A percentile compares a stretch with the other conserved stretches of the same genome.
Conservation (phyloP, 805 yeast species). For the Geotrichum ghanense region DNA sequence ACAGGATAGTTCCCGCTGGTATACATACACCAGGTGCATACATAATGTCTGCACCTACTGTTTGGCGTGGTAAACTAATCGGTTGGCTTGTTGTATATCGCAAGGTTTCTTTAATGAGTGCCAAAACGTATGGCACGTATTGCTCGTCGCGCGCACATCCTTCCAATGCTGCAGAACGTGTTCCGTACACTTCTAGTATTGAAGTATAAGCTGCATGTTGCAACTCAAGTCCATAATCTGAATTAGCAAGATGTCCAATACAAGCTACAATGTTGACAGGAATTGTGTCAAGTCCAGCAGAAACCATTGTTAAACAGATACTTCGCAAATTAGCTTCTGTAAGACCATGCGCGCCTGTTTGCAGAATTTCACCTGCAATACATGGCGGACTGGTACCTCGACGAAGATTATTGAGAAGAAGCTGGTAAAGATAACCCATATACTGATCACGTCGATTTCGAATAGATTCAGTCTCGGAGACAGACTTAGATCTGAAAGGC, state of each 20-base stretch:
- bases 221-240: constrained; percentile 24
- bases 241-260: constrained; percentile 44
- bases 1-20: not conserved
- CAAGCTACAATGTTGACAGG: constrained; percentile 52
- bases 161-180: constrained; percentile 17
- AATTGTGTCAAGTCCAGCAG: constrained; percentile 69
- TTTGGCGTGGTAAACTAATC: constrained; percentile 49
- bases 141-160: constrained; percentile 19
- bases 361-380: constrained; percentile 28
- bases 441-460: constrained; percentile 25
- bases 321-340: constrained; percentile 39
- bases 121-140: constrained; percentile 38
- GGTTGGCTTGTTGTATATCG: constrained; percentile 58
- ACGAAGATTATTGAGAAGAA: constrained; percentile 21
- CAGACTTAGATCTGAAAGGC: constrained; percentile 22
- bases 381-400: constrained; percentile 23
- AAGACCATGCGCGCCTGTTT: constrained; percentile 18
- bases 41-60: constrained; percentile 20
- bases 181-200: constrained; percentile 27
- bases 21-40: not conserved
- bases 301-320: constrained; percentile 61
- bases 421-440: constrained; percentile 13
- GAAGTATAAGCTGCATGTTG: constrained; percentile 36
- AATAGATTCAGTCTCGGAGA: constrained; percentile 18
- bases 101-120: constrained; percentile 51